Percentiles rank a stretch among this genome's conserved stretches.
phyloP scores from a whole-genome alignment of 1,284 basidiomycete genomes.

The Porogramme epimiltina region DNA sequence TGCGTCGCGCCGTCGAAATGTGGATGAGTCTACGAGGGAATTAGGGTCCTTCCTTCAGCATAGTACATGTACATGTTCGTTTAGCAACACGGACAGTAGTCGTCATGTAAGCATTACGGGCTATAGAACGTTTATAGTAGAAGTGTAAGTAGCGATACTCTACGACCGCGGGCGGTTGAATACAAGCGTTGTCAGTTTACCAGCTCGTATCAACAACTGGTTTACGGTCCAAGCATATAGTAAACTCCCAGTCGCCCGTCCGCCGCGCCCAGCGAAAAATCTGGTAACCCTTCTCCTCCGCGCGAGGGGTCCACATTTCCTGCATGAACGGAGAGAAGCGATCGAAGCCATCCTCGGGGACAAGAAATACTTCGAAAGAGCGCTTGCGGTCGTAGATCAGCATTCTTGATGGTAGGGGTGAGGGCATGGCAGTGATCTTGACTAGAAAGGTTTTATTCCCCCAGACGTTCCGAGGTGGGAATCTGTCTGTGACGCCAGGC shows the following conservation, averaged over 20 bases:
- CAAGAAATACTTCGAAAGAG: constrained; percentile 37
- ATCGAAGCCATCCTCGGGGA: constrained; percentile 6
- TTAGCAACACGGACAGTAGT: too few species aligned
- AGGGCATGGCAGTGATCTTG: constrained; percentile 31
- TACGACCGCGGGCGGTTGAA: too few species aligned
- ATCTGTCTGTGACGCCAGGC: not conserved
- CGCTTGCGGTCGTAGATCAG: constrained; percentile 43
- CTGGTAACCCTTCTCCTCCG: constrained; percentile 24
- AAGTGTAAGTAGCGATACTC: too few species aligned
- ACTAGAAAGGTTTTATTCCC: constrained; percentile 40
- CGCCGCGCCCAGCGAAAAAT: constrained; percentile 36
- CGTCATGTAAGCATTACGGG: too few species aligned
- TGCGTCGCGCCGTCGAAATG: not conserved
- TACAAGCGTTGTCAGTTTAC: too few species aligned
- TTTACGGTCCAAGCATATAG: constrained; percentile 29
- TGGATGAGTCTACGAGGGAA: not conserved
- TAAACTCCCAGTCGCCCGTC: constrained; percentile 29
- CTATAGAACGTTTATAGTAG: too few species aligned
- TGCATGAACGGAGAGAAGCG: constrained; percentile 18
- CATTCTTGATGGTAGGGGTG: too few species aligned
- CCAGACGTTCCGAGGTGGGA: constrained; percentile 35
- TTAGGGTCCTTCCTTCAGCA: too few species aligned
- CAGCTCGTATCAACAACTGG: constrained; percentile 22
- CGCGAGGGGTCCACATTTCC: constrained; percentile 20
- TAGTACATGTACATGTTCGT: too few species aligned